These are phyloP conservation scores for Fusarium begoniae DNA, from an alignment of 2,329 filamentous ascomycete genomes.

Conservation along the genomic window DNA sequence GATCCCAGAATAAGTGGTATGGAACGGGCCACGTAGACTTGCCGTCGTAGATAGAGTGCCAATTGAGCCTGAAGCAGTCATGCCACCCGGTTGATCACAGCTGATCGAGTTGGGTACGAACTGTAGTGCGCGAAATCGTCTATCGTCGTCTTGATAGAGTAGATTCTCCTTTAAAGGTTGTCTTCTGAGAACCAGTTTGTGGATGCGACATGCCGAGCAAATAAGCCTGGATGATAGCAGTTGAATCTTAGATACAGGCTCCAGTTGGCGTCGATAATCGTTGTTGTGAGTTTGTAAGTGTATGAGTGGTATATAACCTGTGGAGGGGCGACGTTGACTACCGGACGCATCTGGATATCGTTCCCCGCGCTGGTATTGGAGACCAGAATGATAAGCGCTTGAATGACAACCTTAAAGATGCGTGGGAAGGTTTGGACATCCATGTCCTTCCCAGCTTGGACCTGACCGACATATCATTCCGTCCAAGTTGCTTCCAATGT, in stretches of 20 bases:
- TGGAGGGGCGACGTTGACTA: background rate
- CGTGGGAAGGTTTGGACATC: background rate
- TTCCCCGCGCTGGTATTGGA: background rate
- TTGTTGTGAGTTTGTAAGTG: background rate
- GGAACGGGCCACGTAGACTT: conserved; percentile 62
- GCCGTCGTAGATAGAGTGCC: conserved; percentile 63
- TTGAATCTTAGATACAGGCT: background rate
- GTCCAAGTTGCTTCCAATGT: background rate
- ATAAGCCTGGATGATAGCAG: background rate
- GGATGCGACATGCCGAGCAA: conserved; percentile 44
- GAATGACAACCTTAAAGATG: background rate
- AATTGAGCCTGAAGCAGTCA: conserved; percentile 65
- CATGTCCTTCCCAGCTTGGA: background rate
- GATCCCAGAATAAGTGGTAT: conserved; percentile 68
- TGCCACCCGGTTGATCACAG: conserved; percentile 64
- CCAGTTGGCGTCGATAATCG: background rate
- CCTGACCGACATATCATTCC: background rate
- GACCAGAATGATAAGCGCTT: background rate
- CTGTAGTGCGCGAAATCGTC: conserved; percentile 50
- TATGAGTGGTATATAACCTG: background rate
- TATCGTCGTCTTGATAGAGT: conserved; percentile 47
- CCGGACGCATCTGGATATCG: background rate
- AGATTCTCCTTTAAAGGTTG: conserved; percentile 48
- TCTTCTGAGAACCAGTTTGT: conserved; percentile 49
- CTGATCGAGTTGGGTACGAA: conserved; percentile 61